Evolutionary conservation across 805 yeast genomes (phyloP), one percentile per base, ranked within the genome.

Genomic region (Yarrowia keelungensis): DNA sequence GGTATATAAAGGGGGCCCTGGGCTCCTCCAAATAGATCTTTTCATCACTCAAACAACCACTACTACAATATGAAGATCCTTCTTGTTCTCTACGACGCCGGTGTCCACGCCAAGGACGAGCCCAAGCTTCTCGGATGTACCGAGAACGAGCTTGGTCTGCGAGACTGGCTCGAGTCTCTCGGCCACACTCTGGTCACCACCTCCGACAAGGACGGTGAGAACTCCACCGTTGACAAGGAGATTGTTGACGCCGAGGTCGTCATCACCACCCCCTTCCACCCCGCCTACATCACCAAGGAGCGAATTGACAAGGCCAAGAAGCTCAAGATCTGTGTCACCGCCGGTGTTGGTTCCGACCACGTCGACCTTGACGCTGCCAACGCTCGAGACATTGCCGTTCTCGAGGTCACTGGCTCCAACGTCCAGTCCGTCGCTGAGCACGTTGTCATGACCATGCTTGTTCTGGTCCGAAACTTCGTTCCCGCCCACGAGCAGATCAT

Each of bases 181-280:
- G 95, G 94, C 45, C 91, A 90, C 74, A 84, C 85, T 54, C 79
- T 89, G 71, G 83, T 87, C 35, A 81, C 89, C 51, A 90, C 95
- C 58, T 76, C 86, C 53, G 87, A 85, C 77, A 90, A 90, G 77
- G 96, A 89, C 69, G 89, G 89, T 59, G 82, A 81, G 50, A 72
- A 78, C 72, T 83, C 89, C 1, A 82, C 76, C 43, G 84, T 90
- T 61, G 95, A 90, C 77, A 81, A 83, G 74, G 82, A 89, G 71
- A 83, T 90, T 75, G 84, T 81, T 58, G 92, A 87, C 71, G 90
- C 93, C 4, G 95, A 90, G 73, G 82, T 90, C 64, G 84, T 90
- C 74, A 89, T 90, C 78, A 86, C 93, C 50, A 89, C 94, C n/a
- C 95, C 96, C 5, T 90, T 90, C 84, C 91, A 85, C 79, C 95